Conservation (phyloP, 1,284 basidiomycete species). For the Athelia sp. region DNA sequence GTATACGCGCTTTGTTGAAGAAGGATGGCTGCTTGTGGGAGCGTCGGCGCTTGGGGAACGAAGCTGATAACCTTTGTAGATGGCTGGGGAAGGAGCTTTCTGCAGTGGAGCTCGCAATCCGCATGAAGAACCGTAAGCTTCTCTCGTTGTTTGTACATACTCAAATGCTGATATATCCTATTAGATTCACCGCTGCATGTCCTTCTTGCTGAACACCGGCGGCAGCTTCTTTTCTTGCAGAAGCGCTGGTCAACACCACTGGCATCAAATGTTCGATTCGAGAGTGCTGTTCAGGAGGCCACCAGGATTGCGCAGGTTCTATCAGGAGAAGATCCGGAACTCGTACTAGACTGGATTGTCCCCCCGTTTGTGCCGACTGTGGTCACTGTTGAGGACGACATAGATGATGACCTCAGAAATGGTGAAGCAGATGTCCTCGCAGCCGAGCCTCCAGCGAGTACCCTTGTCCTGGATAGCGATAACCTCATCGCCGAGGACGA, state of each 20-base stretch:
- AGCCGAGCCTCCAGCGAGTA: background rate
- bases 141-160: conserved; percentile 3
- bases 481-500: background rate
- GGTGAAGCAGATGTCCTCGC: background rate
- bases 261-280: conserved; percentile 3
- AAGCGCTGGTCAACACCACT: conserved; percentile 8
- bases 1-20: conserved; percentile 25
- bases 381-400: background rate
- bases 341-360: background rate
- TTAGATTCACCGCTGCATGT: background rate
- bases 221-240: background rate
- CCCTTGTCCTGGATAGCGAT: background rate
- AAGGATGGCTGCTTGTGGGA: conserved; percentile 24
- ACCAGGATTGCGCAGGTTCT: background rate
- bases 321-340: background rate
- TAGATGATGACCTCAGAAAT: background rate
- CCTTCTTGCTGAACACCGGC: background rate
- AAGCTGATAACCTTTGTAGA: conserved; percentile 20
- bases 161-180: background rate
- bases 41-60: conserved; percentile 10
- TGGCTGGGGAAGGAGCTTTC: conserved; percentile 16
- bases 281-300: background rate
- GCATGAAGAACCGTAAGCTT: conserved; percentile 4
- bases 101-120: conserved; percentile 10
- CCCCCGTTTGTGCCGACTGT: background rate